Conservation (phyloP, 768 basidiomycete genomes). For the Grammothele lineata region DNA sequence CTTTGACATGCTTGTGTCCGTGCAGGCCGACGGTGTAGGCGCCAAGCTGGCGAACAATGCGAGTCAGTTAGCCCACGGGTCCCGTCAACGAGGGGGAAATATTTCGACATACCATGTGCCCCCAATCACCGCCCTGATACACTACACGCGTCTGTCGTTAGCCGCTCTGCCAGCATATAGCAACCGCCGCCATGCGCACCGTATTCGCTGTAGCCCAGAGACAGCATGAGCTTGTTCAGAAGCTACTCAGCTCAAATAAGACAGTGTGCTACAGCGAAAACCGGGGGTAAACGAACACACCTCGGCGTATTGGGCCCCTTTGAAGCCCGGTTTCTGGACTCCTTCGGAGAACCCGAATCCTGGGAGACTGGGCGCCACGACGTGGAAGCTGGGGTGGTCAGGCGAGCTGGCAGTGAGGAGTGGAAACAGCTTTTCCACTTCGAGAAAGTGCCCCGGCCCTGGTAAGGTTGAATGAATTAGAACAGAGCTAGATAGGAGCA, state of each 20-base stretch:
- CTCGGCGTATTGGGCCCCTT: slow-evolving; percentile 47
- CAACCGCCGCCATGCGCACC: too few species aligned
- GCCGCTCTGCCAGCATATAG: too few species aligned
- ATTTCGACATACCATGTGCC: slow-evolving; percentile 33
- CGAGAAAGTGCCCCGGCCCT: slow-evolving; percentile 63
- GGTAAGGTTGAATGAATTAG: not conserved
- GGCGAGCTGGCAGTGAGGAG: slow-evolving; percentile 39
- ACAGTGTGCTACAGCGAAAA: too few species aligned
- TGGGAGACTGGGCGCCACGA: slow-evolving; percentile 55
- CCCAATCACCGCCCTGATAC: slow-evolving; percentile 46
- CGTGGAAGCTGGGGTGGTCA: slow-evolving; percentile 54
- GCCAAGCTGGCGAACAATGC: slow-evolving; percentile 20
- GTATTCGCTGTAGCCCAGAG: slow-evolving; percentile 24
- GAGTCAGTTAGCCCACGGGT: too few species aligned
- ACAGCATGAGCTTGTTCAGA: slow-evolving; percentile 26
- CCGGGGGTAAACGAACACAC: too few species aligned
- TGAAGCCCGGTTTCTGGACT: slow-evolving; percentile 49
- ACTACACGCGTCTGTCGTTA: not conserved
- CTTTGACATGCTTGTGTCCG: slow-evolving; percentile 42
- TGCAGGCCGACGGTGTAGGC: slow-evolving; percentile 25
- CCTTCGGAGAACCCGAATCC: slow-evolving; percentile 61
- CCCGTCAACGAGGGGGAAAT: too few species aligned
- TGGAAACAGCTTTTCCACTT: slow-evolving; percentile 54
- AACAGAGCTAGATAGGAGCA: not conserved
- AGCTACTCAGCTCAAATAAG: slow-evolving; percentile 2